Conservation (phyloP, 331 rosid genomes). For the Quercus lobata region DNA sequence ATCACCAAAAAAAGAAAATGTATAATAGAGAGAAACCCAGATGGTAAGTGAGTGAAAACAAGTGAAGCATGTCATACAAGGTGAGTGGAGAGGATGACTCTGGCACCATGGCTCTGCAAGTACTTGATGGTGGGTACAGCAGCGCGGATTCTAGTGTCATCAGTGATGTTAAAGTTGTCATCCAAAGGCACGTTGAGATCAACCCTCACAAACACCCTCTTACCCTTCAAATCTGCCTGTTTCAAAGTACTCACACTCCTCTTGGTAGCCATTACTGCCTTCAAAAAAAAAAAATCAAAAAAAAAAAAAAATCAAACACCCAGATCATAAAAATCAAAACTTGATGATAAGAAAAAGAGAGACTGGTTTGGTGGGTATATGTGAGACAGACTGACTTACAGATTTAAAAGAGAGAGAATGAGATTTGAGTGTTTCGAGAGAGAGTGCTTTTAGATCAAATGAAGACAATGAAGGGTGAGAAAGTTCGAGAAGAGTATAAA, state of each 20-base stretch:
- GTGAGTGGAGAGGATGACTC: conserved; percentile 68
- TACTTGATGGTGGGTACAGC: conserved; percentile 92
- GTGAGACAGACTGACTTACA: neutral
- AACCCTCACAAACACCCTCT: conserved; percentile 82
- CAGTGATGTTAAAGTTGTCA: conserved; percentile 75
- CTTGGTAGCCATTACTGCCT: conserved; percentile 73
- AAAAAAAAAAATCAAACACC: conserved; percentile 17
- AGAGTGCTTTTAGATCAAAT: neutral
- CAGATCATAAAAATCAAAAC: neutral
- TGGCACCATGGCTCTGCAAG: conserved; percentile 67
- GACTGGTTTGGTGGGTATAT: neutral
- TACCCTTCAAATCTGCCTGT: conserved; percentile 78
- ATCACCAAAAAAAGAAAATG: neutral
- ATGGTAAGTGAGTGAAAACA: neutral
- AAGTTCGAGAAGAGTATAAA: neutral
- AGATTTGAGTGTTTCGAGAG: neutral
- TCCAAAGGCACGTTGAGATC: conserved; percentile 97
- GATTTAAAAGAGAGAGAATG: conserved; percentile 14
- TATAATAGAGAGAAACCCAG: no score
- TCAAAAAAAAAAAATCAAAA: neutral
- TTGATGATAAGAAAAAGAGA: neutral
- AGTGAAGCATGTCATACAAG: conserved; percentile 37
- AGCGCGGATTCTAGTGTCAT: conserved; percentile 87
- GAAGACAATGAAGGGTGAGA: neutral
- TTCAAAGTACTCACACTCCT: conserved; percentile 82